Base-by-base conservation (phyloP, 345 rosid genomes). In the Rhodamnia argentea region DNA sequence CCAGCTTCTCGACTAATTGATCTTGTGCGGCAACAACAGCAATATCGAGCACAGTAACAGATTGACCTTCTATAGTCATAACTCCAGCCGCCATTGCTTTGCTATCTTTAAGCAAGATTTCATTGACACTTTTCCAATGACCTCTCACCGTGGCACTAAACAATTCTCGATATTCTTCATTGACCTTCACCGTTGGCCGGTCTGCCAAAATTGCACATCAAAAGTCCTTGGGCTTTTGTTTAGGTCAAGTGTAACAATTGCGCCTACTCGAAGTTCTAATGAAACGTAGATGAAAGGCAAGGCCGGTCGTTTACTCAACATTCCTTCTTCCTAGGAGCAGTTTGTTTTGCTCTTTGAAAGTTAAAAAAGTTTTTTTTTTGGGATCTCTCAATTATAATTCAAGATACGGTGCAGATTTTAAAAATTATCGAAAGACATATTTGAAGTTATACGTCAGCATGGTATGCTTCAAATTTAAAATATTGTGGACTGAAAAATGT, bases 41-140 rank as follows among this genome's bases (percentile, higher is more conserved):
- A 62, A 62, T 5, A 6, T 62, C 75, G 4, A 62, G 75, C 40
- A 29, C 5, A 62, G 11, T 27, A 62, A 6, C 2, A 0, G 40
- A 6, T 6, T 62, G 5, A 27, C 5, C 1, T 14, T 1, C 22
- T 5, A 6, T 4, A 1, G 22, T 62, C 40, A 62, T 14, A 62
- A 62, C 20, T 62, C 3, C 1, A 9, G 74, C 40, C 40, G 9
- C 14, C 2, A 14, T 62, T 62, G 40, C 40, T 13, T 27, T 4
- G 0, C 1, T 3, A 27, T 27, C 3, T 6, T 18, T 0, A 6
- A 2, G 3, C 0, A 18, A 0, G 9, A 18, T 18, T 54, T 18
- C 1, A 20, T 27, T 8, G 37, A 27, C 74, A 27, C 1, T 2
- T 14, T 15, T 27, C 75, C 75, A 62, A 62, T 14, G 0, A 6